phyloP scores from a whole-genome alignment of 2,329 filamentous ascomycete species.

The Calonectria leucothoes region DNA sequence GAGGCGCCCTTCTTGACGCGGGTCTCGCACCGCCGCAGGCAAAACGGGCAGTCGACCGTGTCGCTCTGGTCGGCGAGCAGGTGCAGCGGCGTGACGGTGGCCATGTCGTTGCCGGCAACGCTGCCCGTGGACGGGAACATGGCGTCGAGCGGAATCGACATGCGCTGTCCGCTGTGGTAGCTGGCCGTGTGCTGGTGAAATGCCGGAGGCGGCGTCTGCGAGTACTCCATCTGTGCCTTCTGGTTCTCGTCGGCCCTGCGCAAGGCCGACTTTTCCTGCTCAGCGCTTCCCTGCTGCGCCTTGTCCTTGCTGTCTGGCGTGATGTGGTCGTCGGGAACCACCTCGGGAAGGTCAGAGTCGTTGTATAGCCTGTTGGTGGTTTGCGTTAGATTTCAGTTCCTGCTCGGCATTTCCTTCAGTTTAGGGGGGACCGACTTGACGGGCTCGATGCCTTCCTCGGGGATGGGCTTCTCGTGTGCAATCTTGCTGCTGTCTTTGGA shows the following conservation, averaged over 20 bases:
- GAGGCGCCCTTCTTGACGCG: constrained; percentile 36
- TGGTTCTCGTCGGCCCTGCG: constrained; percentile 8
- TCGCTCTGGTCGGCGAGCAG: constrained; percentile 40
- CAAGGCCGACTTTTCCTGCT: neutral
- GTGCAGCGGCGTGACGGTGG: constrained; percentile 41
- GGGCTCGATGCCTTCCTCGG: constrained; percentile 15
- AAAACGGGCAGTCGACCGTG: constrained; percentile 42
- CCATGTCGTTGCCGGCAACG: neutral
- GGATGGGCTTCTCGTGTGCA: constrained; percentile 18
- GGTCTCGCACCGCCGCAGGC: constrained; percentile 34
- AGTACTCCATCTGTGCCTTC: neutral
- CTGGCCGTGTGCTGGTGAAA: constrained; percentile 2
- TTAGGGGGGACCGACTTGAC: neutral
- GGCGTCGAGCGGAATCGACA: neutral
- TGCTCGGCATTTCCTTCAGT: neutral
- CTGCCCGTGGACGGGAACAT: neutral
- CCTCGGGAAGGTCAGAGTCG: constrained; percentile 41
- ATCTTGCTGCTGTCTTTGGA: constrained; percentile 35
- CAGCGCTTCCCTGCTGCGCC: neutral
- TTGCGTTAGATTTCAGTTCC: neutral
- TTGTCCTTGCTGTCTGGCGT: neutral
- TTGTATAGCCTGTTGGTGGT: constrained; percentile 18
- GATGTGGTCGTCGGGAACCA: constrained; percentile 22
- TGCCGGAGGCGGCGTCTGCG: constrained; percentile 1
- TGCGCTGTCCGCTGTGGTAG: neutral